A percentile compares a stretch with the other conserved stretches of the same genome.
Evolutionary conservation across 495 filamentous ascomycete species (phyloP).

Genomic region (Alectoria sarmentosa): DNA sequence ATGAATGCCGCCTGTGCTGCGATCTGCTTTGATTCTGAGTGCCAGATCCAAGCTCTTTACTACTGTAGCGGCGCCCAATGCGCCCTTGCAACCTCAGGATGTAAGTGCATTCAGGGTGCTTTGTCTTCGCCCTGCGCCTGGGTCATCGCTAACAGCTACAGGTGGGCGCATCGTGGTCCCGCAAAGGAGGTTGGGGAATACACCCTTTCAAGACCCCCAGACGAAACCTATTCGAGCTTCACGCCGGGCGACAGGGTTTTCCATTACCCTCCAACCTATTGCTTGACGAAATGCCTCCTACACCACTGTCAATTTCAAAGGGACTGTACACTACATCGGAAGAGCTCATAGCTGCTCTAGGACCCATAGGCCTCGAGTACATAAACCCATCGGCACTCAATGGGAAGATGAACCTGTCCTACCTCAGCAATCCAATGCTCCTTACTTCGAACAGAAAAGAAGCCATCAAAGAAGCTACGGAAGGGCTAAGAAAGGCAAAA

Average conservation of each 20-base stretch:
- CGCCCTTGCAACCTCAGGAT: background rate
- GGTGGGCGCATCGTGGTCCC: background rate
- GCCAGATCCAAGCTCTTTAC: background rate
- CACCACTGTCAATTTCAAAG: background rate
- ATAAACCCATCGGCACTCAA: conserved; percentile 4
- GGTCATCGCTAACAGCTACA: background rate
- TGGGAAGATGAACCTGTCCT: conserved; percentile 13
- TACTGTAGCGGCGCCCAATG: background rate
- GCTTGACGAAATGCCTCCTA: conserved; percentile 8
- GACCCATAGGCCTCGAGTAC: conserved; percentile 28
- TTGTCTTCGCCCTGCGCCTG: background rate
- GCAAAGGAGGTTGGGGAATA: background rate
- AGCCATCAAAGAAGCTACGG: conserved; percentile 15
- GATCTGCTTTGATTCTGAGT: background rate
- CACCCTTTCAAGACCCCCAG: background rate
- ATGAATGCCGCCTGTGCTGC: conserved; percentile 14
- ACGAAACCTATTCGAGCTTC: conserved; percentile 22
- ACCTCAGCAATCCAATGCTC: conserved; percentile 5
- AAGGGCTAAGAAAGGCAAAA: conserved; percentile 20
- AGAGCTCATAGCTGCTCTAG: conserved; percentile 34
- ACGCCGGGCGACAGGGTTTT: conserved; percentile 15
- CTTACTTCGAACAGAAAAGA: conserved; percentile 1
- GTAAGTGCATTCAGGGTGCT: background rate
- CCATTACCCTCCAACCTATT: conserved; percentile 9
- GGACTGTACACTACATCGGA: conserved; percentile 31